Conservation (phyloP, 345 rosid species). For the Populus ilicifolia region DNA sequence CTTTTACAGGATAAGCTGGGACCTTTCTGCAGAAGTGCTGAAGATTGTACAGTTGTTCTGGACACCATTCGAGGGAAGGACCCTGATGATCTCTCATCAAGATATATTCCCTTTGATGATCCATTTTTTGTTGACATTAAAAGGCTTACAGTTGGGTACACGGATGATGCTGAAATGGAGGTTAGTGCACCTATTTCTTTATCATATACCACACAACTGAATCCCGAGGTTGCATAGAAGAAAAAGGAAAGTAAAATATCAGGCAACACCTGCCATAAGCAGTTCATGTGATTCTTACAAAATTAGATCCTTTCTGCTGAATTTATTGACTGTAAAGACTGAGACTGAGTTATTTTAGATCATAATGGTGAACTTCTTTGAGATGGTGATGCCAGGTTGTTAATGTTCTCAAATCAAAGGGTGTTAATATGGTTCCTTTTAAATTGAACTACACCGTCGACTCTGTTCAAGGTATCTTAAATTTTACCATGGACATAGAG, state of each 20-base stretch:
- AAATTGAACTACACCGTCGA: constrained; percentile 65
- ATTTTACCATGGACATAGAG: constrained; percentile 81
- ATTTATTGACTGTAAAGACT: neutral
- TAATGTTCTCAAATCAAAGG: constrained; percentile 61
- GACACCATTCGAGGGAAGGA: constrained; percentile 74
- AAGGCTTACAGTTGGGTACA: constrained; percentile 75
- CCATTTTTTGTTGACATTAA: constrained; percentile 74
- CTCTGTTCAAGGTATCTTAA: constrained; percentile 75
- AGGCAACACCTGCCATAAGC: neutral
- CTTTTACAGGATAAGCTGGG: constrained; percentile 73
- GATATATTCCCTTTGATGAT: constrained; percentile 56
- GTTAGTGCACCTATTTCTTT: constrained; percentile 28
- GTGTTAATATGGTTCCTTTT: constrained; percentile 79
- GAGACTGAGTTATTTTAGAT: neutral
- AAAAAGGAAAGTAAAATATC: neutral
- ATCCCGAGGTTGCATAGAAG: neutral
- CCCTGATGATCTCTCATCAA: constrained; percentile 72
- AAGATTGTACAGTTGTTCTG: constrained; percentile 59
- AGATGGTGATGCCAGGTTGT: constrained; percentile 47
- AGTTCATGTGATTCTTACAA: neutral
- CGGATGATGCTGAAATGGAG: constrained; percentile 87
- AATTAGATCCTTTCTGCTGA: neutral
- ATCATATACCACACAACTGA: neutral
- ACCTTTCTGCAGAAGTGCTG: constrained; percentile 66
- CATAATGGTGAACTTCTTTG: neutral